These are phyloP conservation scores for Hanseniaspora opuntiae DNA, from an alignment of 805 yeast genomes.

Conservation along the genomic window DNA sequence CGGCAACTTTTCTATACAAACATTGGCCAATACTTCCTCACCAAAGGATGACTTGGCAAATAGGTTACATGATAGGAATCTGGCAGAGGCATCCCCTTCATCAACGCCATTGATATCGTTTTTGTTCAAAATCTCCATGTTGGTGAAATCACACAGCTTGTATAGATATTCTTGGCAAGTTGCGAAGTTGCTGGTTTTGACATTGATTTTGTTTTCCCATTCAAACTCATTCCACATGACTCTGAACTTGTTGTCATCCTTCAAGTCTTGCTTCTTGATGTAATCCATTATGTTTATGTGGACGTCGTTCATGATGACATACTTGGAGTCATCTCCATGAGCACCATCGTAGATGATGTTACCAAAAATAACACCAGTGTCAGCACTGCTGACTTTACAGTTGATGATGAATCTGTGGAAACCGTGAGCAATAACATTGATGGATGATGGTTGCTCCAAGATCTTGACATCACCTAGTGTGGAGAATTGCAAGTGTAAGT, in stretches of 20 bases:
- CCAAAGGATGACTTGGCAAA: slow-evolving; percentile 90
- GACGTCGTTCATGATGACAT: slow-evolving; percentile 85
- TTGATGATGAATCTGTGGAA: slow-evolving; percentile 83
- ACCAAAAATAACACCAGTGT: slow-evolving; percentile 95
- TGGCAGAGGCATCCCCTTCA: slow-evolving; percentile 35
- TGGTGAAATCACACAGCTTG: slow-evolving; percentile 57
- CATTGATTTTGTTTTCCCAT: slow-evolving; percentile 96
- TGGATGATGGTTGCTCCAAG: slow-evolving; percentile 77
- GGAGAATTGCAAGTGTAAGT: slow-evolving; percentile 86
- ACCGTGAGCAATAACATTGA: slow-evolving; percentile 93
- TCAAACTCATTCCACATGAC: slow-evolving; percentile 98
- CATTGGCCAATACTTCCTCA: slow-evolving; percentile 91
- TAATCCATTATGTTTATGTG: slow-evolving; percentile 96
- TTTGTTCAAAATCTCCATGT: slow-evolving; percentile 87
- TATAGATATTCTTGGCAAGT: slow-evolving; percentile 61
- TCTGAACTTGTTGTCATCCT: slow-evolving; percentile 74
- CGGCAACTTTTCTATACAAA: slow-evolving; percentile 74
- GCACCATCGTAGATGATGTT: slow-evolving; percentile 93
- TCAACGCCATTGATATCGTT: slow-evolving; percentile 79
- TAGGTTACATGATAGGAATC: slow-evolving; percentile 81
- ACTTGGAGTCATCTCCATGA: slow-evolving; percentile 75
- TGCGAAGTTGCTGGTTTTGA: slow-evolving; percentile 52
- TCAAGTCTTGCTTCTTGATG: slow-evolving; percentile 82
- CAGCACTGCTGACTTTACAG: slow-evolving; percentile 89
- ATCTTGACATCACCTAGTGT: slow-evolving; percentile 92